phyloP scores from a whole-genome alignment of 1,284 basidiomycete species.

The Microbotryum intermedium region DNA sequence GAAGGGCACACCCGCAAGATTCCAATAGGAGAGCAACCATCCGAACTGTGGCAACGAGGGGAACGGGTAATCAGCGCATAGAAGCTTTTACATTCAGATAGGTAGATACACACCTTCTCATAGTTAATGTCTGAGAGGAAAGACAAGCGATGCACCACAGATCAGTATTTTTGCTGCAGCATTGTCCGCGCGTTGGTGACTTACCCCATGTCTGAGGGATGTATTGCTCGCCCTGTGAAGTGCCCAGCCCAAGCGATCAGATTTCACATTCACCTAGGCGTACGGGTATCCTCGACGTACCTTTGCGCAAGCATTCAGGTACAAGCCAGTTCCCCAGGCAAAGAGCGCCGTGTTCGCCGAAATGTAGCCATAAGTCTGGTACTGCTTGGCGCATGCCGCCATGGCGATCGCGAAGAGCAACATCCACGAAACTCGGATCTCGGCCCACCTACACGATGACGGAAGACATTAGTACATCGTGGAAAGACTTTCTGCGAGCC shows the following conservation, averaged over 20 bases:
- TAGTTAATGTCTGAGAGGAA: conserved; percentile 65
- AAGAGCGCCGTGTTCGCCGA: conserved; percentile 97
- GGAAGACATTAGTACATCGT: neutral
- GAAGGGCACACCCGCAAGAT: conserved; percentile 73
- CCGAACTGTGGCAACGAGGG: conserved; percentile 21
- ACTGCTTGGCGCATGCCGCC: conserved; percentile 91
- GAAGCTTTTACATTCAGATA: neutral
- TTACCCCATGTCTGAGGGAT: conserved; percentile 93
- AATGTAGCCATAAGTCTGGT: conserved; percentile 82
- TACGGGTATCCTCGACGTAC: neutral
- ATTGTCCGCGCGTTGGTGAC: neutral
- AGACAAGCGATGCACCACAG: neutral
- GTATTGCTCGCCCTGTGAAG: conserved; percentile 55
- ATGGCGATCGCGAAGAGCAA: conserved; percentile 88
- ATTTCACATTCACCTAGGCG: too few species aligned
- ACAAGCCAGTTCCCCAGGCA: conserved; percentile 89
- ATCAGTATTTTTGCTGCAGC: too few species aligned
- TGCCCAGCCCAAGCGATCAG: neutral
- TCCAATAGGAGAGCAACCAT: conserved; percentile 47
- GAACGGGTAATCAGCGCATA: neutral
- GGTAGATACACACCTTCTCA: conserved; percentile 53
- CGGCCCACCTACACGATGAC: conserved; percentile 48
- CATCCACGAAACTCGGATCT: conserved; percentile 96
- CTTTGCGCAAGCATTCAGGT: conserved; percentile 78
- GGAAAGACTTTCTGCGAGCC: neutral